Evolutionary conservation across 176 grass and related monocot genomes (phyloP).

Genomic region (Saccharum spontaneum): DNA sequence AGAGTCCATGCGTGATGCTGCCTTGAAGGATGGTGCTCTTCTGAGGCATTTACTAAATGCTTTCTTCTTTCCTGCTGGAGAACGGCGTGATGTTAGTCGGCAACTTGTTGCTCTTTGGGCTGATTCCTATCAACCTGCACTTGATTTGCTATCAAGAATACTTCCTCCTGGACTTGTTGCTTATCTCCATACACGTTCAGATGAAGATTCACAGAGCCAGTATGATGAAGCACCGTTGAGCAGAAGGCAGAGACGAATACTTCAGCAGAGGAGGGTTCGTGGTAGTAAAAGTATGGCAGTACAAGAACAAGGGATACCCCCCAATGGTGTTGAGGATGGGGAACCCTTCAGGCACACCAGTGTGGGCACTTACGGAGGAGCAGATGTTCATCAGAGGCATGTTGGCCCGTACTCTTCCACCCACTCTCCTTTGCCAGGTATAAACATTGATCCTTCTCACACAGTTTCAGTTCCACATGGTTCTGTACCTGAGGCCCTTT

Average conservation of each 20-base stretch:
- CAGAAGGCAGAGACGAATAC: conserved; percentile 81
- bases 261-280: conserved; percentile 74
- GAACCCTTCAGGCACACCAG: conserved; percentile 45
- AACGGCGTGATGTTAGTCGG: conserved; percentile 87
- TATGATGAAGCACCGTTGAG: conserved; percentile 82
- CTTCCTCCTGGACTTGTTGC: conserved; percentile 99
- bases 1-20: conserved; percentile 98
- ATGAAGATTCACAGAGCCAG: conserved; percentile 92
- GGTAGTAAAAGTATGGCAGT: conserved; percentile 50
- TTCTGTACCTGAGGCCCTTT: conserved; percentile 28
- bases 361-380: conserved; percentile 37
- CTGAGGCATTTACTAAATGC: conserved; percentile 96
- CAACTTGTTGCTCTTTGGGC: conserved; percentile 99
- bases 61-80: conserved; percentile 84
- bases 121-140: conserved; percentile 96
- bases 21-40: conserved; percentile 97
- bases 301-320: conserved; percentile 56
- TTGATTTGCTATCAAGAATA: conserved; percentile 92
- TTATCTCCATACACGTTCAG: conserved; percentile 87
- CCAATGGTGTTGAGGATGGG: conserved; percentile 54
- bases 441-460: conserved; percentile 51
- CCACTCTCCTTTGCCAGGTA: conserved; percentile 44
- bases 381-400: conserved; percentile 54
- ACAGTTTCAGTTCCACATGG: conserved; percentile 42
- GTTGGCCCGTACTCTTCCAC: conserved; percentile 40